A percentile compares a stretch with the other conserved stretches of the same genome.
Evolutionary conservation across 2,329 filamentous ascomycete genomes (phyloP).

Genomic region (Trichoderma oligosporum): DNA sequence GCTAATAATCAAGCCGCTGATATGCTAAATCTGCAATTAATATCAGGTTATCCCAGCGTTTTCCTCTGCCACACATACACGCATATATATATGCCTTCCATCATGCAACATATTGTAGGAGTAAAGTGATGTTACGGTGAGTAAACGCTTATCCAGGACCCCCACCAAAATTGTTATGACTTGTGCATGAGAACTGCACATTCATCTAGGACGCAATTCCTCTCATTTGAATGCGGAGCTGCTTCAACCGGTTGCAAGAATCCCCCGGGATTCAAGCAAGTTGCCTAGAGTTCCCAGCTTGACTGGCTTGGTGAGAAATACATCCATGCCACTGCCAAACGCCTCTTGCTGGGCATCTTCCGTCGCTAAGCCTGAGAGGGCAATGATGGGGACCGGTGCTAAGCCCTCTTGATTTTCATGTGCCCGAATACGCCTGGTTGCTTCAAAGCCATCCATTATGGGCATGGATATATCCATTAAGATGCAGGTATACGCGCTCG

Average conservation of each 20-base stretch:
- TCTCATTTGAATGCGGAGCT: background rate
- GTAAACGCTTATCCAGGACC: too few species aligned
- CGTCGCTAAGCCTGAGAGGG: conserved; percentile 48
- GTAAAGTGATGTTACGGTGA: too few species aligned
- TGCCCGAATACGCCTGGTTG: conserved; percentile 44
- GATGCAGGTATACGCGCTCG: conserved; percentile 25
- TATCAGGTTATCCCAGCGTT: too few species aligned
- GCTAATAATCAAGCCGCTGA: too few species aligned
- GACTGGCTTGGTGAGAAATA: conserved; percentile 52
- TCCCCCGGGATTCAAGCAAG: conserved; percentile 10
- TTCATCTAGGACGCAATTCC: background rate
- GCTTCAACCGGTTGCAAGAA: conserved; percentile 2
- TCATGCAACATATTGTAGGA: too few species aligned
- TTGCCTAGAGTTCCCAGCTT: conserved; percentile 36
- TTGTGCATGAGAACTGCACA: too few species aligned
- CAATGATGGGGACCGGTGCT: conserved; percentile 43
- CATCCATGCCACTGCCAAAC: conserved; percentile 47
- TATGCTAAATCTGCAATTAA: too few species aligned
- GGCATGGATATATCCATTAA: conserved; percentile 53
- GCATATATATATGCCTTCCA: too few species aligned
- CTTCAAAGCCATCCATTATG: conserved; percentile 47
- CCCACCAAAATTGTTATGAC: too few species aligned
- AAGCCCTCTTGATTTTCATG: conserved; percentile 40
- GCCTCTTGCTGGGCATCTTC: conserved; percentile 47
- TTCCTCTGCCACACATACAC: too few species aligned